Conservation (phyloP, 83 land plant genomes). For the Larix sibirica region DNA sequence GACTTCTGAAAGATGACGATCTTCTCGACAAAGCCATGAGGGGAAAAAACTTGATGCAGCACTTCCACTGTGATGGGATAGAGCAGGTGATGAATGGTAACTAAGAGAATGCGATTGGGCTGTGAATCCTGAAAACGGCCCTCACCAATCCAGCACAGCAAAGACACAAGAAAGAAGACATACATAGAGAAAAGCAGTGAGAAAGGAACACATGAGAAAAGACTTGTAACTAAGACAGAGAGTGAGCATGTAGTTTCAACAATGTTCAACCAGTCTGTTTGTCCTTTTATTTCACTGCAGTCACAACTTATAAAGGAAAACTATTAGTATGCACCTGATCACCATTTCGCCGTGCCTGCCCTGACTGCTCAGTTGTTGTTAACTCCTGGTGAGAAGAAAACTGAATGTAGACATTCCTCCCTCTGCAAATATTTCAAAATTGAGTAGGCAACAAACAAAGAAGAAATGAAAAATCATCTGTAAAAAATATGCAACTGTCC, state of each 20-base stretch:
- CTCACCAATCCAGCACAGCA: slow-evolving; percentile 30
- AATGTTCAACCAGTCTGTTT: slow-evolving; percentile 7
- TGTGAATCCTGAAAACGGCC: slow-evolving; percentile 55
- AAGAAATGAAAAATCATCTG: background rate
- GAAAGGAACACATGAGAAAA: slow-evolving; percentile 13
- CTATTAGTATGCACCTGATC: slow-evolving; percentile 39
- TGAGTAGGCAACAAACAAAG: background rate
- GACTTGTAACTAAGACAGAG: slow-evolving; percentile 11
- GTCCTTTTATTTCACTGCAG: background rate
- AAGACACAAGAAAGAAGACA: slow-evolving; percentile 24
- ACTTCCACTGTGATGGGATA: slow-evolving; percentile 73
- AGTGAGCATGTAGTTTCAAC: background rate
- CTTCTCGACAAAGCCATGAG: slow-evolving; percentile 70
- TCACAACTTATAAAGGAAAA: background rate
- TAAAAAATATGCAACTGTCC: background rate
- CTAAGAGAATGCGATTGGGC: slow-evolving; percentile 65
- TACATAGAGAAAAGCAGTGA: slow-evolving; percentile 35
- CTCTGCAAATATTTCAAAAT: slow-evolving; percentile 28
- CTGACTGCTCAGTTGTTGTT: slow-evolving; percentile 41
- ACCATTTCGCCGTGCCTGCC: slow-evolving; percentile 28
- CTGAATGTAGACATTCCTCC: slow-evolving; percentile 61
- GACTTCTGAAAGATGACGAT: slow-evolving; percentile 70
- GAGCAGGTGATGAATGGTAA: slow-evolving; percentile 64
- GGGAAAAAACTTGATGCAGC: slow-evolving; percentile 72
- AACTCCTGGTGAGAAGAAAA: slow-evolving; percentile 61